Evolutionary conservation across 768 basidiomycete species (phyloP), one percentile per base, ranked within the genome.

Genomic region (Lentinula sp.): DNA sequence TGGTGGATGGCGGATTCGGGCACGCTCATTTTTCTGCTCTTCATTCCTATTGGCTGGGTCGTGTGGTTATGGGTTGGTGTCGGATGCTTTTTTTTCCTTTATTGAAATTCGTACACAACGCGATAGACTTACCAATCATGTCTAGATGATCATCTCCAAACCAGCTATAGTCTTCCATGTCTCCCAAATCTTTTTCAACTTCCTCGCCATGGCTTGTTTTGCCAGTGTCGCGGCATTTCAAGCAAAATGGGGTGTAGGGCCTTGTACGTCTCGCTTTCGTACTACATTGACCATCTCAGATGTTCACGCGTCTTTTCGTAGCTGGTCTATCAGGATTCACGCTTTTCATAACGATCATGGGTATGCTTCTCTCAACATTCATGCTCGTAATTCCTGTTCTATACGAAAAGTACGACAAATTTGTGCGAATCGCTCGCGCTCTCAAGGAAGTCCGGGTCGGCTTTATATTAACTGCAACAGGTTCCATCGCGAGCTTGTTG

Each of bases 161-260:
- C 87, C 89, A 6, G 79, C 86, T 63, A 89, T 93, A 69, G 79
- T 92, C 59, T 86, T 87, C 69, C 85, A 90, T 70, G 71, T 83
- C 34, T 85, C 83, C 2, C 90, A 96, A 77, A 81, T 85, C 58
- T 95, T 98, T 80, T 94, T 96, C 85, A 88, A 89, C 71, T 97
- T 98, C 70, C 81, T 98, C 50, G 85, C 92, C 11, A 89, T 96
- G 85, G 89, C 88, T 51, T 95, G 93, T 69, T 94, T 93, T 66
- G 95, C 91, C 7, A 87, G 89, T 66, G 90, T 94, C 3, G 95
- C 95, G 0, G 76, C 79, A 21, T 98, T 96, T 72, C 95, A 98
- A 67, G 86, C 91, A 4, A 88, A 89, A 65, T 95, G 85, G 84
- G 69, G 79, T 9, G 81, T 96, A 23, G 91, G 91, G 7, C 91